Conservation (phyloP, 108 stramenopile species). For the Nitzschia sp. region DNA sequence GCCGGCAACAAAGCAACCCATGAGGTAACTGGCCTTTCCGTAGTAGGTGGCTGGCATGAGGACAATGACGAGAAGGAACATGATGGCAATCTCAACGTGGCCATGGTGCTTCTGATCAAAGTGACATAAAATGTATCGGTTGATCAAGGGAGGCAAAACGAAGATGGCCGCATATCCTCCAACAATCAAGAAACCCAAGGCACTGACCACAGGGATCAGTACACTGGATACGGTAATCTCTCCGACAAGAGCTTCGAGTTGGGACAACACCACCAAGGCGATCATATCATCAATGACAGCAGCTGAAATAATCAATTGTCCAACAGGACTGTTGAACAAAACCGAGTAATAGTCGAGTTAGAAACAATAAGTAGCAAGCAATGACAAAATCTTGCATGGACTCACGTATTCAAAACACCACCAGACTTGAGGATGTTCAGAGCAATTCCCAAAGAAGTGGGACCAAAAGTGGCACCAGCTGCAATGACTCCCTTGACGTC, state of each 20-base stretch:
- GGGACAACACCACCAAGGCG: slow-evolving; percentile 75
- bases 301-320: slow-evolving; percentile 81
- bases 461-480: slow-evolving; percentile 75
- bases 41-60: slow-evolving; percentile 62
- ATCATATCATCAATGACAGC: slow-evolving; percentile 89
- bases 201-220: slow-evolving; percentile 67
- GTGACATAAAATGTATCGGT: slow-evolving; percentile 34
- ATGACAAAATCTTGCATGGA: not conserved
- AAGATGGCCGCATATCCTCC: slow-evolving; percentile 66
- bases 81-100: slow-evolving; percentile 51
- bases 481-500: slow-evolving; percentile 60
- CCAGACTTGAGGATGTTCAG: slow-evolving; percentile 69
- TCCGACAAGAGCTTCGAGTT: slow-evolving; percentile 59
- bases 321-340: slow-evolving; percentile 46
- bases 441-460: slow-evolving; percentile 79
- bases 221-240: slow-evolving; percentile 48
- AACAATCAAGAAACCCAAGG: slow-evolving; percentile 56
- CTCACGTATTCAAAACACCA: slow-evolving; percentile 69
- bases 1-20: slow-evolving; percentile 73
- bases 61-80: slow-evolving; percentile 53
- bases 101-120: slow-evolving; percentile 39
- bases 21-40: slow-evolving; percentile 56
- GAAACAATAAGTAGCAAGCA: not conserved
- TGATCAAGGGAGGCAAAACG: slow-evolving; percentile 52
- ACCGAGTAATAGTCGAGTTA: not conserved